Base-by-base conservation (phyloP, 768 basidiomycete species). In the Thelephora ganbajun region DNA sequence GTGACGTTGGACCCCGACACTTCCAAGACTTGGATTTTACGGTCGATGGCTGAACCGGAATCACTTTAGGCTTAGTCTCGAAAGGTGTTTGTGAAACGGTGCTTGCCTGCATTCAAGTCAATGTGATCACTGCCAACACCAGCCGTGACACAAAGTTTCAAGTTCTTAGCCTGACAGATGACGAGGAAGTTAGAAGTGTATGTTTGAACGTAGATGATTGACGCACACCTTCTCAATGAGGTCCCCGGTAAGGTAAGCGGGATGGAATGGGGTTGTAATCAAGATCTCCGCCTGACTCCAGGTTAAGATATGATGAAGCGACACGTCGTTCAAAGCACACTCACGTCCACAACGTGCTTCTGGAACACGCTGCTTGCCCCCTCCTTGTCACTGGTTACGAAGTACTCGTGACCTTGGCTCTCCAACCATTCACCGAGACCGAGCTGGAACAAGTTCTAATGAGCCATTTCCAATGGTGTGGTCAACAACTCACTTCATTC, bases 81-180 rank as follows among this genome's bases (percentile, higher is more conserved):
- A 87, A 37, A 37, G 14, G 36, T 13, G 36, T 37, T 14, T 11
- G 35, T 36, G 16, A 11, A 14, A 14, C 14, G 14, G 36, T 37
- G 5, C 5, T 14, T 37, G 19, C 36, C 36, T 18, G 88, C 84
- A 62, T 92, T 82, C 51, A 94, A 74, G 61, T 93, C 90, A 53
- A 91, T 78, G 68, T 86, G 88, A 66, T 92, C 91, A 16, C 84
- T 88, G 11, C 89, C 87, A 43, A 91, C 88, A 62, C 87, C 88
- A 50, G 90, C 91, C 19, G 91, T 96, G 58, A 93, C 74, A 58
- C 84, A 87, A 48, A 93, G 61, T 66, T 89, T 93, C 51, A 96
- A 76, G 56, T 92, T 91, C 66, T 83, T 83, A 30, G 91, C 88
- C 76, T 88, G 19, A 35, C 5, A 22, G 14, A 34, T 20, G 3